Conservation (phyloP, 2,329 filamentous ascomycete species). For the Trichoderma citrinoviride region DNA sequence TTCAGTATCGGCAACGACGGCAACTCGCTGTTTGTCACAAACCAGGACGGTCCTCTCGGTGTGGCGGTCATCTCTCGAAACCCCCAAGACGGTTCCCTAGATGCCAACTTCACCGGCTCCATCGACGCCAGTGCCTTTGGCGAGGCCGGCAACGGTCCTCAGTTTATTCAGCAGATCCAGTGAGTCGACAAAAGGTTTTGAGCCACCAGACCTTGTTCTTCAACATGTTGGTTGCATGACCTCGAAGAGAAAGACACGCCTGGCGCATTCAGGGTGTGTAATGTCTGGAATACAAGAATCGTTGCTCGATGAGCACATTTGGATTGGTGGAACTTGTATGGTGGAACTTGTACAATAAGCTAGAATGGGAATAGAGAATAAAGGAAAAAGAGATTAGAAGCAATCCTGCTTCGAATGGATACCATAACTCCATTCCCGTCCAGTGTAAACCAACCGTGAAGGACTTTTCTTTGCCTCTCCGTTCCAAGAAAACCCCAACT, state of each 20-base stretch:
- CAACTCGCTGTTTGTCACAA: slow-evolving; percentile 46
- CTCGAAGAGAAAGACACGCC: neutral
- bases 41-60: slow-evolving; percentile 43
- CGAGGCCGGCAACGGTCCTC: neutral
- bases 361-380: neutral
- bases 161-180: slow-evolving; percentile 17
- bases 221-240: neutral
- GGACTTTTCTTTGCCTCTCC: neutral
- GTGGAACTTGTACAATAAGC: neutral
- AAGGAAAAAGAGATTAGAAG: neutral
- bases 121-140: slow-evolving; percentile 10
- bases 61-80: slow-evolving; percentile 38
- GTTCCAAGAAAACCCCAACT: neutral
- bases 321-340: neutral
- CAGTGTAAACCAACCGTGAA: neutral
- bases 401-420: neutral
- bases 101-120: slow-evolving; percentile 2
- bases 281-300: neutral
- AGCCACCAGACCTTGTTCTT: neutral
- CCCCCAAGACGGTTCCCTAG: neutral
- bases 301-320: neutral
- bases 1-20: slow-evolving; percentile 40
- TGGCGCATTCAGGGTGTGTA: neutral
- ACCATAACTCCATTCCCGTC: neutral
- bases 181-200: neutral